Percentiles rank a stretch among this genome's conserved stretches.
phyloP scores from a whole-genome alignment of 768 basidiomycete genomes.

The Pisolithus tinctorius region DNA sequence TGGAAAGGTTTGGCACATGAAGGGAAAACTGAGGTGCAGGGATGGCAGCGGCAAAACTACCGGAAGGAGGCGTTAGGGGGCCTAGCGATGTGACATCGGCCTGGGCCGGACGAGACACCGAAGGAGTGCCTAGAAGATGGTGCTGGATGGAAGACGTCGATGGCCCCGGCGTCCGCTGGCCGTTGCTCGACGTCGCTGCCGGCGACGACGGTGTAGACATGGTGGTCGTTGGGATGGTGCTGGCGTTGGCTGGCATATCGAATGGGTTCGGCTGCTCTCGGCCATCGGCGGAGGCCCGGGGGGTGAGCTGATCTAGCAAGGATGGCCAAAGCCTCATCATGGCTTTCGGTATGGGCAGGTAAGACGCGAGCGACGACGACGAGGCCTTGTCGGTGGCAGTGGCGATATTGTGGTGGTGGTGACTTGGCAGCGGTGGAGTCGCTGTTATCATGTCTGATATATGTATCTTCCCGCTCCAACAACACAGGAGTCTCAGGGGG shows the following conservation, averaged over 20 bases:
- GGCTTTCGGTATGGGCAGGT: conserved; percentile 22
- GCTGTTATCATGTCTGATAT: conserved; percentile 7
- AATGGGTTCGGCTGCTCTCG: conserved; percentile 55
- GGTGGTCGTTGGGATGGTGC: conserved; percentile 8
- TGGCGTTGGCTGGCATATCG: conserved; percentile 35
- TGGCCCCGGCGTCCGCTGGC: conserved; percentile 9
- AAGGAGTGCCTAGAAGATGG: conserved; percentile 22
- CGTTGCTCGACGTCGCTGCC: conserved; percentile 1
- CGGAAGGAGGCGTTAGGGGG: conserved; percentile 40
- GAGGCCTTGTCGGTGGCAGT: conserved; percentile 8
- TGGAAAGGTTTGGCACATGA: conserved; percentile 81
- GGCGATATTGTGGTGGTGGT: conserved; percentile 1
- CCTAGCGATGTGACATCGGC: conserved; percentile 37
- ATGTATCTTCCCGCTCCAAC: not conserved
- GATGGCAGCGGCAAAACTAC: conserved; percentile 42
- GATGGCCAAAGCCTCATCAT: conserved; percentile 71
- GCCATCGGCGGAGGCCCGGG: conserved; percentile 39
- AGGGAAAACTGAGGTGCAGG: conserved; percentile 65
- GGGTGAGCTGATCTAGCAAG: conserved; percentile 53
- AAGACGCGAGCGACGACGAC: conserved; percentile 16
- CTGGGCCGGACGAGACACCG: conserved; percentile 18
- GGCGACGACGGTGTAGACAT: conserved; percentile 10
- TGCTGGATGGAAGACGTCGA: conserved; percentile 19
- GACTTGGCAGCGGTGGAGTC: not conserved
- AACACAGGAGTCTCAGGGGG: not conserved